Evolutionary conservation across 495 filamentous ascomycete genomes (phyloP), one percentile per base, ranked within the genome.

Genomic region (Lasiosphaeria hispida): DNA sequence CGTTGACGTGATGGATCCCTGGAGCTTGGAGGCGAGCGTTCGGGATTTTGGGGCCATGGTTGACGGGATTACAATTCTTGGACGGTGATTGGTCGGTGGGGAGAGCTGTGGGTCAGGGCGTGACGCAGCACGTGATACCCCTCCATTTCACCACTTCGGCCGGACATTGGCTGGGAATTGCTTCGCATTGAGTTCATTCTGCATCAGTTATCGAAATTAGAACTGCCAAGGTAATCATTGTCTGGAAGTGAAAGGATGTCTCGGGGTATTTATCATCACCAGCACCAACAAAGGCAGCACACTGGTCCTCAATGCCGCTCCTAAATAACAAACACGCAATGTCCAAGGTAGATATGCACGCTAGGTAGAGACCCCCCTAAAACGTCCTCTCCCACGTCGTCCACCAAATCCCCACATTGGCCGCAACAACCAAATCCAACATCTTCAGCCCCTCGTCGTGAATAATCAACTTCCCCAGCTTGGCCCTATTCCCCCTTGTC

Each of bases 341-440:
- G n/a, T n/a, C n/a, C n/a, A n/a, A n/a, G n/a, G n/a, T n/a, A n/a
- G n/a, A n/a, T n/a, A n/a, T n/a, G n/a, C n/a, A n/a, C n/a, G n/a
- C n/a, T n/a, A n/a, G n/a, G n/a, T n/a, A n/a, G n/a, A n/a, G n/a
- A n/a, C n/a, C 15, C 18, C 30, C 17, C 17, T 45, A 72, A 43
- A 69, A 68, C 35, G 67, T 78, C 60, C 72, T 79, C 58, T 92
- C 90, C 84, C 91, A 97, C 1, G 87, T 84, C 61, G 85, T 86
- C 94, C 93, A 96, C 88, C 92, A 97, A 40, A 97, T 80, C 0
- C 87, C 88, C 72, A 97, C 81, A 68, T 94, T 97, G 40, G 92
- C 88, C 9, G 93, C 89, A 30, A 97, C 91, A 1, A 96, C 80
- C 51, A 98, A 68, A 79, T 98, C 94, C 63, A 96, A 66, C 94